phyloP scores from a whole-genome alignment of 2,329 filamentous ascomycete genomes.

The Aaosphaeria arxii region DNA sequence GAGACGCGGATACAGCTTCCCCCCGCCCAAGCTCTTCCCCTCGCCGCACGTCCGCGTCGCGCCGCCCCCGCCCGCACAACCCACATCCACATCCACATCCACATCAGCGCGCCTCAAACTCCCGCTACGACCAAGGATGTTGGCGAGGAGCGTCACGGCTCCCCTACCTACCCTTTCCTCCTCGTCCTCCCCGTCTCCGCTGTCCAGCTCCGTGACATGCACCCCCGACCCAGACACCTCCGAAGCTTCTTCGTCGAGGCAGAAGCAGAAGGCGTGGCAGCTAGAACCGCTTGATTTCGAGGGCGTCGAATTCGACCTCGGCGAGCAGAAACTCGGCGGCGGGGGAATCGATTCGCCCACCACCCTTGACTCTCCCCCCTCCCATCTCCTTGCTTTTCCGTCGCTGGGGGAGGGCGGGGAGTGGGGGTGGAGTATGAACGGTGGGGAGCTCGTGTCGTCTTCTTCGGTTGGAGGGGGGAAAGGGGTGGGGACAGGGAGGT shows the following conservation, averaged over 20 bases:
- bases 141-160: background rate
- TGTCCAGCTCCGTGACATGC: background rate
- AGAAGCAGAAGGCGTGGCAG: background rate
- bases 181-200: background rate
- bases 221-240: background rate
- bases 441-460: conserved; percentile 10
- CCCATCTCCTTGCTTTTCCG: background rate
- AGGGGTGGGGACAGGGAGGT: background rate
- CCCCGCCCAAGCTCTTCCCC: conserved; percentile 2
- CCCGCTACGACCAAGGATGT: too few relatives aligned
- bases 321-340: conserved; percentile 4
- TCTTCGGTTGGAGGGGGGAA: background rate
- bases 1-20: background rate
- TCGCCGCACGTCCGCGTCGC: background rate
- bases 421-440: conserved; percentile 11
- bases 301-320: background rate
- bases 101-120: background rate
- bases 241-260: background rate
- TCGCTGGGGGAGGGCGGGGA: conserved; percentile 4
- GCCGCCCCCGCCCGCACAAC: background rate
- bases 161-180: background rate
- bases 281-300: background rate
- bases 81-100: background rate
- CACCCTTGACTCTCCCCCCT: too few relatives aligned
- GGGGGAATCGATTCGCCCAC: background rate